phyloP scores from a whole-genome alignment of 768 basidiomycete genomes.

The Mycena rebaudengoi region DNA sequence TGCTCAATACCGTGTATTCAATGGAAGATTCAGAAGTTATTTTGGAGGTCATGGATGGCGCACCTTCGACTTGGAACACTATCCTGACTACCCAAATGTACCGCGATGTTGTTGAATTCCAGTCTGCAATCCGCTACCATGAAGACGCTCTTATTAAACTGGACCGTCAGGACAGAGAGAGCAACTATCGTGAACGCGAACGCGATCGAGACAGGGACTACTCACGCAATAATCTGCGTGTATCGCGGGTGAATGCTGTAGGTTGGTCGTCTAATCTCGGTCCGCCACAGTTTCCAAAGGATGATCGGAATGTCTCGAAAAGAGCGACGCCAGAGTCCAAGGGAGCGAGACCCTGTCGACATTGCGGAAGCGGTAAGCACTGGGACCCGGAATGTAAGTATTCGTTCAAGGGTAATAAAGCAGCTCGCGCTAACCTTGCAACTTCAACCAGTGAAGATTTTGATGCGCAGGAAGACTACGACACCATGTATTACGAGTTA shows the following conservation, averaged over 20 bases:
- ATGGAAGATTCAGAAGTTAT: too few relatives aligned
- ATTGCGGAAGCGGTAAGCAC: conserved; percentile 33
- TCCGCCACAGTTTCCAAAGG: neutral
- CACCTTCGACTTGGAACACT: conserved; percentile 37
- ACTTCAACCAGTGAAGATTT: conserved; percentile 10
- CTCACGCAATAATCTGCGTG: neutral
- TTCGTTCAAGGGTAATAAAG: conserved; percentile 31
- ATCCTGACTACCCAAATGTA: conserved; percentile 33
- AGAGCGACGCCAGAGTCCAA: neutral
- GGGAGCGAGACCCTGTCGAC: neutral
- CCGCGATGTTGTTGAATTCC: too few relatives aligned
- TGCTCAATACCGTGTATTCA: too few relatives aligned
- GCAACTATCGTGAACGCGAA: neutral
- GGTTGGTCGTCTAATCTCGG: neutral
- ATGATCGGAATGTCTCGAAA: neutral
- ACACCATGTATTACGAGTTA: conserved; percentile 28
- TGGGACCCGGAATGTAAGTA: conserved; percentile 44
- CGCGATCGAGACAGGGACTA: neutral
- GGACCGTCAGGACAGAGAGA: neutral
- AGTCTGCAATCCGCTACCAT: conserved; percentile 2
- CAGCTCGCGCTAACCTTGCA: conserved; percentile 31
- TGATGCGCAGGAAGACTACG: conserved; percentile 35
- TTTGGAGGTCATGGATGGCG: conserved; percentile 30
- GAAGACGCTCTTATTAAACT: neutral
- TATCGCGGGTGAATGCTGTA: neutral